A percentile compares a stretch with the other conserved stretches of the same genome.
phyloP scores from a whole-genome alignment of 306 rosid genomes.

The Prunus padus region DNA sequence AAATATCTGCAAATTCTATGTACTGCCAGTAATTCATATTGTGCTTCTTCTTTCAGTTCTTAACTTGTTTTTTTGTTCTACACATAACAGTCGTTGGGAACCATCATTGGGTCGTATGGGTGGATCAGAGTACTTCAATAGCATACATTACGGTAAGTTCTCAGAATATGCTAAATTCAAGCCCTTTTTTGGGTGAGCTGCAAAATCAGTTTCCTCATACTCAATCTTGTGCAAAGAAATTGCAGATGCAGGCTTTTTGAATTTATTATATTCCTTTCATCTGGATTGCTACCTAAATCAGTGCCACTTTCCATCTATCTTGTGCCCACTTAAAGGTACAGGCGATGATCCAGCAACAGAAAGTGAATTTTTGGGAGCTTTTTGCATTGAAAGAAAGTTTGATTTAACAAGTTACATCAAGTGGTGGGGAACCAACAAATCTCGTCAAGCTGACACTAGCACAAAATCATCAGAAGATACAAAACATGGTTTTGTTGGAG shows the following conservation, averaged over 20 bases:
- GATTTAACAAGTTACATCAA: conserved; percentile 83
- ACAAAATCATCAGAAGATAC: conserved; percentile 68
- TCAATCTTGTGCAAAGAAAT: not conserved
- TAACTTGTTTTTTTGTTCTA: conserved; percentile 29
- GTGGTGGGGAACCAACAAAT: conserved; percentile 94
- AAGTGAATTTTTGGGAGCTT: conserved; percentile 53
- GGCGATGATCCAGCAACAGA: conserved; percentile 84
- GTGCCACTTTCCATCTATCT: conserved; percentile 3
- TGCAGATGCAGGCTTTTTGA: not conserved
- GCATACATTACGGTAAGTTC: conserved; percentile 70
- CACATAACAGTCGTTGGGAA: conserved; percentile 78
- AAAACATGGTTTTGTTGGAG: conserved; percentile 60
- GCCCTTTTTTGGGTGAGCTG: conserved; percentile 17
- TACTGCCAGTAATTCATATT: conserved; percentile 25
- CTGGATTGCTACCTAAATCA: conserved; percentile 24
- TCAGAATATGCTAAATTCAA: conserved; percentile 21
- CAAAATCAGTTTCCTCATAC: not conserved
- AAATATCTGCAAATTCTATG: not conserved
- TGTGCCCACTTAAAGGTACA: conserved; percentile 39
- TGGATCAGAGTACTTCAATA: conserved; percentile 79
- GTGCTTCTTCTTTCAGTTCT: conserved; percentile 19
- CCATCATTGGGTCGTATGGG: conserved; percentile 75
- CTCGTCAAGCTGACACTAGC: conserved; percentile 54
- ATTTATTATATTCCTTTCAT: conserved; percentile 1
- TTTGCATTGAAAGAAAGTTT: conserved; percentile 75